Percentiles rank a stretch among this genome's conserved stretches.
These are phyloP conservation scores for Gracilaria gracilis DNA, from an alignment of 23 red algal genomes.

Conservation along the genomic window DNA sequence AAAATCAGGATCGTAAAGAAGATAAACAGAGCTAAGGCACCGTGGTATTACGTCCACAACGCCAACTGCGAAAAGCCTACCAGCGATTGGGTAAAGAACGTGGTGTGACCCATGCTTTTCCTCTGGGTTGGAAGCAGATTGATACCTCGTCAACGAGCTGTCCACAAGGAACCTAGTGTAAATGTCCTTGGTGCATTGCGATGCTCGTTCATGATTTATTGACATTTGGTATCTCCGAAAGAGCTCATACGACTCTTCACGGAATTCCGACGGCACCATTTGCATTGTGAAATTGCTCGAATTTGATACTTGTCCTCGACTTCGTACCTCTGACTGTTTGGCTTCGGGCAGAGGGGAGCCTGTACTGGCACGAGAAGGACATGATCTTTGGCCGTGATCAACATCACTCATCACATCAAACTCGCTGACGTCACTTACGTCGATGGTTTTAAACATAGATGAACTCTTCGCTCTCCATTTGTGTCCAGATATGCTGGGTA, in stretches of 20 bases:
- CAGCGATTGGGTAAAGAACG: constrained; percentile 73
- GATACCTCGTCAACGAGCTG: constrained; percentile 45
- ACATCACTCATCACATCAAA: constrained; percentile 21
- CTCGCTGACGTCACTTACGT: constrained; percentile 23
- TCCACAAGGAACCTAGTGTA: constrained; percentile 89
- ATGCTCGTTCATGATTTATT: constrained; percentile 50
- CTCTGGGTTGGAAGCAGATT: neutral
- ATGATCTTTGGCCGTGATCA: neutral
- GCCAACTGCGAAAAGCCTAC: constrained; percentile 79
- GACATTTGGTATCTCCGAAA: constrained; percentile 66
- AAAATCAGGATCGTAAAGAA: constrained; percentile 92
- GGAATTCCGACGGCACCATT: constrained; percentile 62
- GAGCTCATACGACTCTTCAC: constrained; percentile 56
- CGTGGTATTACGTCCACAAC: constrained; percentile 92
- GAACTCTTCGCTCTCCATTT: neutral
- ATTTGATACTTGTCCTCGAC: neutral
- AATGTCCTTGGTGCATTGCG: constrained; percentile 52
- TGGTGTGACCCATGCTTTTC: constrained; percentile 79
- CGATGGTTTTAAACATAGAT: neutral
- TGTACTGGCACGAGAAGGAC: neutral
- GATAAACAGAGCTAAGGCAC: constrained; percentile 86
- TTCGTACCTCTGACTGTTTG: neutral
- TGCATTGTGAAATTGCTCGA: constrained; percentile 45
- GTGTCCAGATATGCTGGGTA: neutral
- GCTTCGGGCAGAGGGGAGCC: neutral